Evolutionary conservation across 768 basidiomycete species (phyloP), one percentile per base, ranked within the genome.

Genomic region (Megacollybia marginata): DNA sequence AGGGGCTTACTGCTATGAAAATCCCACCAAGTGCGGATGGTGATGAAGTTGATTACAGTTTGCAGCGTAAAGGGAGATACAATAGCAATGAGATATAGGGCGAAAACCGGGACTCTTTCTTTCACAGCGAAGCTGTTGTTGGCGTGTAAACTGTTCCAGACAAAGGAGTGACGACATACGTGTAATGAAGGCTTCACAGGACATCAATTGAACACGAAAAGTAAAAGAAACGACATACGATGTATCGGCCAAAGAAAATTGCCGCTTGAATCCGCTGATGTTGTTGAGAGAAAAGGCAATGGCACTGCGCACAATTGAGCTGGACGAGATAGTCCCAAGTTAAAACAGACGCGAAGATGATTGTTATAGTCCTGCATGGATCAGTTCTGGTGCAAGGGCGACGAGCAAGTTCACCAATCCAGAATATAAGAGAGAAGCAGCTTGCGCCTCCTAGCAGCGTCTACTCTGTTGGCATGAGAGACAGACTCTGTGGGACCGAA

Each of bases 21-120:
- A 59, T 96, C 94, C 92, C 93, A 97, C 71, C 81, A 82, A 2
- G 82, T 85, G n/a, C 85, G 78, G 28, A 91, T 70, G 18, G 90
- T 85, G 12, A 88, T 45, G 18, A 82, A 51, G 56, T 89, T 88
- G 56, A 94, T 74, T 16, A 81, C 55, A 16, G 83, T 73, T 59
- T 90, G 81, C 40, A 92, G 67, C 42, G 81, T 58, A 18, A 90
- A 62, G 0, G 94, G 94, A 2, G 88, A 73, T 2, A 83, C 78
- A 48, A 76, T 64, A 47, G 67, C 67, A 46, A 83, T 79, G 11
- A 80, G 54, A 55, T 74, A 75, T 6, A 83, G 59, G 13, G 74
- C 78, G 68, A 79, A 46, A 57, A 88, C 85, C 4, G 88, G 85
- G 9, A 92, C 77, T 49, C 91, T 82, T 63, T 93, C 90, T 44